Evolutionary conservation across 345 rosid genomes (phyloP).

Genomic region (Camelina hispida): DNA sequence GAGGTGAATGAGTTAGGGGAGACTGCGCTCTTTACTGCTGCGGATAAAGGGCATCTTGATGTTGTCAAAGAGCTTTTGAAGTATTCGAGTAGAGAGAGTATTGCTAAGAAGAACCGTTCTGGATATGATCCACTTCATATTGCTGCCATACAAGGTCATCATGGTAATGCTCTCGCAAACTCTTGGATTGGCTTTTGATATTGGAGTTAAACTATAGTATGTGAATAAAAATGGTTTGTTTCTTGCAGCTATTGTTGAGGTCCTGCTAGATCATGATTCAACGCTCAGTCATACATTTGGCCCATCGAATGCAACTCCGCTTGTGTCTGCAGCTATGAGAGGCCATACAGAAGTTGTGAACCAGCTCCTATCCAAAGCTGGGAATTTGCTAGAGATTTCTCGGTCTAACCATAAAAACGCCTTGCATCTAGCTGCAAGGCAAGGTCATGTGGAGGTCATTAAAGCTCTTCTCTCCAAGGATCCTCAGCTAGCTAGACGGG

Average conservation of each 20-base stretch:
- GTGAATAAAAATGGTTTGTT: slow-evolving; percentile 27
- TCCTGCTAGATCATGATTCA: slow-evolving; percentile 80
- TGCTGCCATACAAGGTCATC: slow-evolving; percentile 89
- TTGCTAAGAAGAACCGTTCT: slow-evolving; percentile 76
- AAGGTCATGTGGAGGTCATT: slow-evolving; percentile 81
- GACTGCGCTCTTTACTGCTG: slow-evolving; percentile 85
- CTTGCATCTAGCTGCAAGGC: slow-evolving; percentile 89
- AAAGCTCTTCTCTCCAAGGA: slow-evolving; percentile 76
- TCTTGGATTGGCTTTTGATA: not conserved
- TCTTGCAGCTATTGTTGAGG: slow-evolving; percentile 85
- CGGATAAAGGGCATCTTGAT: slow-evolving; percentile 90
- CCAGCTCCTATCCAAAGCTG: slow-evolving; percentile 80
- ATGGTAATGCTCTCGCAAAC: slow-evolving; percentile 56
- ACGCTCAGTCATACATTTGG: slow-evolving; percentile 73
- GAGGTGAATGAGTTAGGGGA: slow-evolving; percentile 97
- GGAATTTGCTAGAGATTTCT: slow-evolving; percentile 69
- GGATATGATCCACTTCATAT: slow-evolving; percentile 87
- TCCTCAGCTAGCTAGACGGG: slow-evolving; percentile 84
- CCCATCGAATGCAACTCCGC: slow-evolving; percentile 89
- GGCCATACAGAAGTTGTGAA: slow-evolving; percentile 90
- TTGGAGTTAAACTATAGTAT: not conserved
- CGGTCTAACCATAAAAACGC: slow-evolving; percentile 92
- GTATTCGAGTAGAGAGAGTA: slow-evolving; percentile 75
- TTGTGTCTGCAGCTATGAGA: slow-evolving; percentile 84
- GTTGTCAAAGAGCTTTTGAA: slow-evolving; percentile 85